These are phyloP conservation scores for Heimioporus punctisporus DNA, from an alignment of 1,284 basidiomycete genomes.

Conservation along the genomic window DNA sequence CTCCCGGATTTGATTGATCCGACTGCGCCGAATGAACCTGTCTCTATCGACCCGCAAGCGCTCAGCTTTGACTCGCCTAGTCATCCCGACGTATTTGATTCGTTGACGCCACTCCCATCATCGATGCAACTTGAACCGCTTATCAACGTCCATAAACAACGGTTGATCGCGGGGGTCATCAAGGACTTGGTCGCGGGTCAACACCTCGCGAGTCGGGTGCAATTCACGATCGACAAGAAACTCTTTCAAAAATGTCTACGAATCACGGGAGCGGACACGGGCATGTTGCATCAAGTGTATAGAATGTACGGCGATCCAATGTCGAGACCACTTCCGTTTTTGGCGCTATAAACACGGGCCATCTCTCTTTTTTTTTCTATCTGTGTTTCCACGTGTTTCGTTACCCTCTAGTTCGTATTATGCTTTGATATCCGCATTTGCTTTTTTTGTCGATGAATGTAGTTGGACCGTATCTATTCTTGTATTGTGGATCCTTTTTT, in stretches of 20 bases:
- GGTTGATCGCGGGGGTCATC: conserved; percentile 76
- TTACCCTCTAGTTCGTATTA: background rate
- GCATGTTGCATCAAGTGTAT: conserved; percentile 50
- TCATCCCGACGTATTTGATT: conserved; percentile 76
- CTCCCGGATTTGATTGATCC: conserved; percentile 86
- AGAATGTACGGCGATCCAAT: conserved; percentile 36
- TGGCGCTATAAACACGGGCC: conserved; percentile 16
- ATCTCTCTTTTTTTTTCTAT: background rate
- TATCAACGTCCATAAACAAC: conserved; percentile 89
- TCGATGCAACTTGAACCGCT: conserved; percentile 83
- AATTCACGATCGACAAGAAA: conserved; percentile 71
- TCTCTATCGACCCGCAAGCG: conserved; percentile 63
- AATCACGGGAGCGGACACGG: conserved; percentile 61
- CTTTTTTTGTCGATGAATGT: conserved; percentile 3
- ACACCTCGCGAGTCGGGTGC: conserved; percentile 73
- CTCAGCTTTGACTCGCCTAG: conserved; percentile 66
- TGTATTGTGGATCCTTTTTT: conserved; percentile 10
- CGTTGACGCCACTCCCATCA: conserved; percentile 68
- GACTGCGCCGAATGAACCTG: conserved; percentile 69
- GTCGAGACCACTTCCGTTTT: conserved; percentile 18
- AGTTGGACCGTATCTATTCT: conserved; percentile 9
- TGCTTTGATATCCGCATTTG: conserved; percentile 4
- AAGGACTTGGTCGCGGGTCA: conserved; percentile 80
- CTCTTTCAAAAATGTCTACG: conserved; percentile 76
- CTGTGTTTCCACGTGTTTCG: background rate